phyloP scores from a whole-genome alignment of 352 stramenopile species.

The Globisporangium cylindrosporum region DNA sequence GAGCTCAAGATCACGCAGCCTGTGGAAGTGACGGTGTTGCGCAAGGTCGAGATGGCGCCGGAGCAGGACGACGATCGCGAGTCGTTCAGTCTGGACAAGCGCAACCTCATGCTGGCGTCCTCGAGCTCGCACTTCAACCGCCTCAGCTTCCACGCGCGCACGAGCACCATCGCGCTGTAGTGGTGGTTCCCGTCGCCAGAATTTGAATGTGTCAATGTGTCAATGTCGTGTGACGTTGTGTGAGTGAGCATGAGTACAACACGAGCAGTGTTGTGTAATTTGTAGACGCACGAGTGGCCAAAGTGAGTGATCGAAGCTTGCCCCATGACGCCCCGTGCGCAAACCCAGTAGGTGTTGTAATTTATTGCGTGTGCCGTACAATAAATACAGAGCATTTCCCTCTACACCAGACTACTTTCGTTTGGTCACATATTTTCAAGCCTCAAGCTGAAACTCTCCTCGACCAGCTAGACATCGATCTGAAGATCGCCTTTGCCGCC shows the following conservation, averaged over 20 bases:
- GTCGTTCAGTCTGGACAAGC: conserved; percentile 11
- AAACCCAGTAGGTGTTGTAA: conserved; percentile 3
- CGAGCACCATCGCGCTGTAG: conserved; percentile 19
- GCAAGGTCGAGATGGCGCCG: conserved; percentile 44
- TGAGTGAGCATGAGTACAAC: neutral
- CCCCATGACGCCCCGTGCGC: neutral
- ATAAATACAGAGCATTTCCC: neutral
- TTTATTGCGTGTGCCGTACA: conserved; percentile 9
- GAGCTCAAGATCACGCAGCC: conserved; percentile 54
- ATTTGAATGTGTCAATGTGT: conserved; percentile 5
- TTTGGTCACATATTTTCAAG: neutral
- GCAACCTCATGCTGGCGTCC: conserved; percentile 17
- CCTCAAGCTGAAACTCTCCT: neutral
- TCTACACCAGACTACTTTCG: neutral
- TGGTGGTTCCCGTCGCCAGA: neutral
- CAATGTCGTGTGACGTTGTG: neutral
- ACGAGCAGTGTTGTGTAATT: neutral
- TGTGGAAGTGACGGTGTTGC: conserved; percentile 43
- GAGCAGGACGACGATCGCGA: conserved; percentile 24
- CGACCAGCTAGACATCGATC: neutral
- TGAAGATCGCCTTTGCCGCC: neutral
- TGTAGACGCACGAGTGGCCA: neutral
- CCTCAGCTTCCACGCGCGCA: conserved; percentile 12
- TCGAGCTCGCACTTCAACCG: conserved; percentile 15
- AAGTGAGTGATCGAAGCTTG: conserved; percentile 13